These are phyloP conservation scores for Eragrostis tef DNA, from an alignment of 202 grass and related monocot genomes.

Conservation along the genomic window DNA sequence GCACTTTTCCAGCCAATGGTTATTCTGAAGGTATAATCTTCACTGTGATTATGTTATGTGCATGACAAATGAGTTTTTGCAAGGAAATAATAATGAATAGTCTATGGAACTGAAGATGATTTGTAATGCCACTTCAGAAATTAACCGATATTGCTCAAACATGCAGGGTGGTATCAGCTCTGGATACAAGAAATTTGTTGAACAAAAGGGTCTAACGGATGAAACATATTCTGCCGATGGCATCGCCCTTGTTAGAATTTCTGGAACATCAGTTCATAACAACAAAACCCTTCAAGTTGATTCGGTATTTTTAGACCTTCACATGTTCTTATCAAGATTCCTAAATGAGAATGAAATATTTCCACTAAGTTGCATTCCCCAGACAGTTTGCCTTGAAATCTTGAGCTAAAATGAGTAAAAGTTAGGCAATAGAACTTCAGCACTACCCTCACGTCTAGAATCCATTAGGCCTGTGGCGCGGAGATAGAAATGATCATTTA, in stretches of 20 bases:
- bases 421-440: background rate
- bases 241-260: constrained; percentile 73
- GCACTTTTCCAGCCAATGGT: constrained; percentile 89
- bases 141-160: constrained; percentile 29
- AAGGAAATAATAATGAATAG: constrained; percentile 26
- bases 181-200: constrained; percentile 71
- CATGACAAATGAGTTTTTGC: constrained; percentile 10
- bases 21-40: constrained; percentile 74
- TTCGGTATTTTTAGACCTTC: constrained; percentile 59
- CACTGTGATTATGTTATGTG: constrained; percentile 25
- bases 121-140: constrained; percentile 20
- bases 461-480: background rate
- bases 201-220: constrained; percentile 68
- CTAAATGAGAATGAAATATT: background rate
- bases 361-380: background rate
- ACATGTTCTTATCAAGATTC: constrained; percentile 34
- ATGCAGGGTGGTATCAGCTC: constrained; percentile 81
- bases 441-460: background rate
- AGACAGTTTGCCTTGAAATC: background rate
- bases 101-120: constrained; percentile 18
- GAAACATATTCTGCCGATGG: constrained; percentile 71
- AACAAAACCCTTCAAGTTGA: constrained; percentile 90
- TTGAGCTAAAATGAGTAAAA: constrained; percentile 5
- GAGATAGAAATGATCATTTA: background rate
- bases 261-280: constrained; percentile 71